Base-by-base conservation (phyloP, 2,329 filamentous ascomycete genomes). In the Ophiostoma quercus region DNA sequence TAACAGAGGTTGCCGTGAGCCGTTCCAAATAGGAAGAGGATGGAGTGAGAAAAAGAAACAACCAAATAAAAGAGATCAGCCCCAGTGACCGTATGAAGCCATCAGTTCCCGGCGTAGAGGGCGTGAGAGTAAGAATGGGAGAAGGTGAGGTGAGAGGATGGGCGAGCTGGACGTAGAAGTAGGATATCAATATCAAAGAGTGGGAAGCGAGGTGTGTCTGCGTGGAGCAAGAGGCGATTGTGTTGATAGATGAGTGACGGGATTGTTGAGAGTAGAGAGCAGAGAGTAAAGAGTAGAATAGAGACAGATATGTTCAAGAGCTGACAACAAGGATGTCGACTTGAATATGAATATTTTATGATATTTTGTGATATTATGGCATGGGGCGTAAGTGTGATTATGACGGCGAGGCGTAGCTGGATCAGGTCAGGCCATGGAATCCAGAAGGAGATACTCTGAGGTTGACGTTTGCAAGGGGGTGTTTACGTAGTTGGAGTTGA, bases 191-290 rank as follows among this genome's bases (percentile, higher is more conserved):
- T 54, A 43, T 43, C 43, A 47, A 47, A 47, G 43, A 57, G 51
- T 57, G 51, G 25, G 57, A 62, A 62, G 57, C 57, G 25, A 62
- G 57, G 57, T 34, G 57, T 62, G 57, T 62, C 11, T 62, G 57
- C 57, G 57, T 34, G 57, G 25, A 62, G 25, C 32, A 62, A n/a
- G 43, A 47, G 43, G 43, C 43, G 43, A 47, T 47, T 47, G 16
- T 6, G 43, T 62, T 62, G 57, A 57, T 29, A 62, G 25, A 62
- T 9, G 25, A 32, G 25, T 34, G 34, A 34, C 8, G 34, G 8
- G 34, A 29, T 29, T 29, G 25, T 29, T 29, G 34, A 34, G 34
- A 34, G 34, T 8, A 34, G 34, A 34, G 57, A 47, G 41, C 22
- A n/a, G 9, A 14, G 54, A 60, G 12, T 19, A 29, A 8, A 34